Evolutionary conservation across 1,139 yeast species (phyloP).

Genomic region (Sugiyamaella japonica): DNA sequence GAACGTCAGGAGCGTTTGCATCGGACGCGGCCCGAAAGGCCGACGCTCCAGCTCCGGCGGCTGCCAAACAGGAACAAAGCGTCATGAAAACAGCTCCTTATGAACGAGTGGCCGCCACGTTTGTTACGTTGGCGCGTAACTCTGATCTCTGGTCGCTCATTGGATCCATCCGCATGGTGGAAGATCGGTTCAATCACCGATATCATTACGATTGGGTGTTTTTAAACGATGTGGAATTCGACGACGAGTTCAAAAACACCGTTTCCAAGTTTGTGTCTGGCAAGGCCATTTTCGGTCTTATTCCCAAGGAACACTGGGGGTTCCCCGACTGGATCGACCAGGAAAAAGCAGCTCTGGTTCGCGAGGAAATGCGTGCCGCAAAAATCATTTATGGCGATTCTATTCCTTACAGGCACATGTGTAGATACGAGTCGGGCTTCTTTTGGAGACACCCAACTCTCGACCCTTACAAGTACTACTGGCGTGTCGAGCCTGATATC

Average conservation of each 20-base stretch:
- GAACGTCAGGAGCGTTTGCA: conserved; percentile 13
- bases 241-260: conserved; percentile 50
- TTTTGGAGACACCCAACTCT: conserved; percentile 78
- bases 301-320: conserved; percentile 74
- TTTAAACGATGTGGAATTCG: conserved; percentile 63
- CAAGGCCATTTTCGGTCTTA: conserved; percentile 59
- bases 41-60: background rate
- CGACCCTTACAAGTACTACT: conserved; percentile 78
- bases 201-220: conserved; percentile 79
- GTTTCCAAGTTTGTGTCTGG: conserved; percentile 58
- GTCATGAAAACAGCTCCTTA: conserved; percentile 16
- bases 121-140: conserved; percentile 73
- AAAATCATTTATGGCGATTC: conserved; percentile 65
- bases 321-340: conserved; percentile 70
- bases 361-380: conserved; percentile 51
- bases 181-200: conserved; percentile 66
- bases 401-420: conserved; percentile 80
- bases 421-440: conserved; percentile 90
- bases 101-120: conserved; percentile 56
- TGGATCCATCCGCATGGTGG: conserved; percentile 62
- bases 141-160: conserved; percentile 59
- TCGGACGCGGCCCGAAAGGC: background rate
- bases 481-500: conserved; percentile 96
- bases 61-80: background rate
- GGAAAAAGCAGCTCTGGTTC: conserved; percentile 55